phyloP scores from a whole-genome alignment of 768 basidiomycete genomes.

The Gautieria morchelliformis region DNA sequence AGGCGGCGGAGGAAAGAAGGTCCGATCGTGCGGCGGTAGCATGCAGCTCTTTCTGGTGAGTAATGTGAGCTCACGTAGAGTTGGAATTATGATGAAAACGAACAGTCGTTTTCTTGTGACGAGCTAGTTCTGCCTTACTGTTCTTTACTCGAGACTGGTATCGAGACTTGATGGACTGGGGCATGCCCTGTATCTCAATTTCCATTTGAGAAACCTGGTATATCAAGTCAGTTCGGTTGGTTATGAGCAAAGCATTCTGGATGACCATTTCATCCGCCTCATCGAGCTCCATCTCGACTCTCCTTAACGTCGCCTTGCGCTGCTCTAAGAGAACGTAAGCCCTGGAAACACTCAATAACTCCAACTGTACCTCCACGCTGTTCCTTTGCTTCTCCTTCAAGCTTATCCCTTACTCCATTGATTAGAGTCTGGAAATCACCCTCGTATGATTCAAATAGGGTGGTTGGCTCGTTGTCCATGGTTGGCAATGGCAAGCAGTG shows the following conservation, averaged over 20 bases:
- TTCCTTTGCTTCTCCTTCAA: conserved; percentile 59
- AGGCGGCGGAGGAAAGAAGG: conserved; percentile 49
- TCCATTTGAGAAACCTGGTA: conserved; percentile 96
- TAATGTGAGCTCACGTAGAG: background rate
- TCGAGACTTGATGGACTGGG: conserved; percentile 67
- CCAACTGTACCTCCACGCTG: conserved; percentile 53
- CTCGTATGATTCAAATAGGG: conserved; percentile 87
- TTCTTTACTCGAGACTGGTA: conserved; percentile 68
- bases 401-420: conserved; percentile 62
- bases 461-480: conserved; percentile 79
- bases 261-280: conserved; percentile 96
- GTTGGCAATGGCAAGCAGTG: conserved; percentile 8
- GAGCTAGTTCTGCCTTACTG: conserved; percentile 65
- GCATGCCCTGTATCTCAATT: conserved; percentile 93
- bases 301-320: conserved; percentile 66
- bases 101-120: conserved; percentile 65
- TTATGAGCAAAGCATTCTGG: background rate
- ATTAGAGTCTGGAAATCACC: conserved; percentile 85
- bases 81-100: background rate
- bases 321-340: conserved; percentile 44
- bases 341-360: background rate
- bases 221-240: background rate
- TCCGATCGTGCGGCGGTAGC: conserved; percentile 63
- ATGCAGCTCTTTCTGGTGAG: conserved; percentile 54
- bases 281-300: conserved; percentile 92